phyloP scores from a whole-genome alignment of 805 yeast species.

The Metschnikowia continentalis region DNA sequence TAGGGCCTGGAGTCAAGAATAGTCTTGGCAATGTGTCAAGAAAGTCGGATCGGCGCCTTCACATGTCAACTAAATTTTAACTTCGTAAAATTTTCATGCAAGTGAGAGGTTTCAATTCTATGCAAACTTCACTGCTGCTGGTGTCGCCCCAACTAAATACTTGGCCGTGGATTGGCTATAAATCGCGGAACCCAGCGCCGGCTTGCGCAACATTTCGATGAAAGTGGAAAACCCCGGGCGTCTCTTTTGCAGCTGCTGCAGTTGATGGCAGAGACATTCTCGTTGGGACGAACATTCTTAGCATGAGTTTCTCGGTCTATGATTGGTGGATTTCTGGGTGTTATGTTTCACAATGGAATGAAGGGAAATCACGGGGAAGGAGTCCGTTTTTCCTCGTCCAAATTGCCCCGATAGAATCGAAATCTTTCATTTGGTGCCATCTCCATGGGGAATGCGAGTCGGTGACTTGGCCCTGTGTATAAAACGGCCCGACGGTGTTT shows the following conservation, averaged over 20 bases:
- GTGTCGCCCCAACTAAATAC: background rate
- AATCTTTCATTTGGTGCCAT: background rate
- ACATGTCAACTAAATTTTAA: background rate
- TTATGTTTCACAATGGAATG: no score
- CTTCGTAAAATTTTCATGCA: background rate
- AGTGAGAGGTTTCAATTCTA: background rate
- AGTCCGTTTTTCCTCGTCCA: background rate
- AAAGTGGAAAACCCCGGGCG: background rate
- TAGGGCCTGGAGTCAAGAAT: no score
- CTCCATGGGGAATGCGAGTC: background rate
- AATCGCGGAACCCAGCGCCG: background rate
- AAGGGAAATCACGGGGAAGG: no score
- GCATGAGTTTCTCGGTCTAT: background rate
- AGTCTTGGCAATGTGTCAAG: background rate
- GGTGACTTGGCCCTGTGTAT: background rate
- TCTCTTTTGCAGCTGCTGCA: background rate
- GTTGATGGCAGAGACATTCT: background rate
- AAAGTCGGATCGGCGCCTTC: background rate
- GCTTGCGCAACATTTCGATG: background rate
- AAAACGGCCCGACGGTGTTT: background rate
- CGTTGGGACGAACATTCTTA: background rate
- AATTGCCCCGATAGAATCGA: background rate
- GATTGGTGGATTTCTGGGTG: background rate
- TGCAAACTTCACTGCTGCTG: background rate
- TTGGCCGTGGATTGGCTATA: background rate